These are phyloP conservation scores for Saturnispora bothae DNA, from an alignment of 805 yeast genomes.

Conservation along the genomic window DNA sequence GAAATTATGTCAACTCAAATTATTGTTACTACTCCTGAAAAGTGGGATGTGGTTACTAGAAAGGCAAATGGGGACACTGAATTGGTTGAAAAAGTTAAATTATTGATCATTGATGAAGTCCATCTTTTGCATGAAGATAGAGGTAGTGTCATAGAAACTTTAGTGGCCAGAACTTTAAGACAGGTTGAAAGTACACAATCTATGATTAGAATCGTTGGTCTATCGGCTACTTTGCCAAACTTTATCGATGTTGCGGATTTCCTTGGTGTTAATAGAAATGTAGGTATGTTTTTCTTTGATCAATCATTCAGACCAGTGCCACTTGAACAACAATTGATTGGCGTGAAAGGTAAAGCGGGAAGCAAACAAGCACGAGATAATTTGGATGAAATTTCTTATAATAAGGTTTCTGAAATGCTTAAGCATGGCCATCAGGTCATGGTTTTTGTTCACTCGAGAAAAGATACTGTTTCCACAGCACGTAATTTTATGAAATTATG, in stretches of 20 bases:
- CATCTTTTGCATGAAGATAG: slow-evolving; percentile 95
- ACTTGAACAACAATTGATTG: slow-evolving; percentile 73
- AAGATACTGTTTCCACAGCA: slow-evolving; percentile 83
- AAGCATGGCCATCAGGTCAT: slow-evolving; percentile 75
- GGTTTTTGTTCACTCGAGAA: slow-evolving; percentile 94
- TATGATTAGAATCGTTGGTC: slow-evolving; percentile 87
- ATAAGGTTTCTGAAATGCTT: slow-evolving; percentile 60
- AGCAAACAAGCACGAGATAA: slow-evolving; percentile 59
- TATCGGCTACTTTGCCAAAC: slow-evolving; percentile 90
- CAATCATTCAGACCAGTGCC: slow-evolving; percentile 92
- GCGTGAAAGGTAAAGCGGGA: slow-evolving; percentile 81
- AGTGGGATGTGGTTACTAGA: slow-evolving; percentile 96
- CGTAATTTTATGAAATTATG: slow-evolving; percentile 62
- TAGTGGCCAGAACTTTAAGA: slow-evolving; percentile 87
- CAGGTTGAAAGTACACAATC: slow-evolving; percentile 93
- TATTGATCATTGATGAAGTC: slow-evolving; percentile 90
- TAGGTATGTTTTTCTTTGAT: slow-evolving; percentile 92
- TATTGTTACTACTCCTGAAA: slow-evolving; percentile 90
- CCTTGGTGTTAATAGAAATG: slow-evolving; percentile 76
- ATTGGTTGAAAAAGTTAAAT: slow-evolving; percentile 69
- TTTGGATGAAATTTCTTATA: slow-evolving; percentile 66
- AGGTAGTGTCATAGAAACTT: slow-evolving; percentile 93
- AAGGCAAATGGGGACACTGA: slow-evolving; percentile 86
- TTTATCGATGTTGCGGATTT: slow-evolving; percentile 91
- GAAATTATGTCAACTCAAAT: slow-evolving; percentile 78